Conservation (phyloP, 2,329 filamentous ascomycete species). For the Ceratocystis eucalypticola region DNA sequence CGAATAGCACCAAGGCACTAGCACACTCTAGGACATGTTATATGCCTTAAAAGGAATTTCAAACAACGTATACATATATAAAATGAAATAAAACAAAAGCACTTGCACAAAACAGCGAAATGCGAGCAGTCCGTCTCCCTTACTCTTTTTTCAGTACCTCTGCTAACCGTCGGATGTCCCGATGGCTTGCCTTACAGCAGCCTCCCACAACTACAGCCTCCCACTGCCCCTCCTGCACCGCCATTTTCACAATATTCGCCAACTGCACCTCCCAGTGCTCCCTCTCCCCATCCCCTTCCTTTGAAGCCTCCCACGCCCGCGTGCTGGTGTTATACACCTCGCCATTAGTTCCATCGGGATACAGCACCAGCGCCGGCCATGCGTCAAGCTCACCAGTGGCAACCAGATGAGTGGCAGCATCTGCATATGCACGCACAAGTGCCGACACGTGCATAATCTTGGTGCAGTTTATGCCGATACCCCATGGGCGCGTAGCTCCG, state of each 20-base stretch:
- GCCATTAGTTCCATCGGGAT: constrained; percentile 56
- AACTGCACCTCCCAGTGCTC: constrained; percentile 36
- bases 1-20: too few relatives aligned
- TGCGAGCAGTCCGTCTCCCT: background rate
- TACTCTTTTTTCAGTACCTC: background rate
- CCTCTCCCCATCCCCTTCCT: constrained; percentile 20
- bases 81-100: too few relatives aligned
- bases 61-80: too few relatives aligned
- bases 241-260: constrained; percentile 29
- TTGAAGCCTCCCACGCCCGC: constrained; percentile 41
- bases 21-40: too few relatives aligned
- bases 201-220: constrained; percentile 37
- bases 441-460: constrained; percentile 48
- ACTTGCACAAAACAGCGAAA: too few relatives aligned
- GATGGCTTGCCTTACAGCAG: constrained; percentile 37
- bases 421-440: constrained; percentile 43
- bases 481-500: constrained; percentile 36
- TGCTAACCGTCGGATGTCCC: constrained; percentile 24
- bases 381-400: constrained; percentile 24
- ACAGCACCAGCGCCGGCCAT: constrained; percentile 46
- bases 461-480: constrained; percentile 55
- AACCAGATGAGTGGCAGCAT: constrained; percentile 30
- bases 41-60: too few relatives aligned
- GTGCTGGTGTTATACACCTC: constrained; percentile 53
- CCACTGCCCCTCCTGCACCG: constrained; percentile 31